These are phyloP conservation scores for Aspergillus costaricaensis DNA, from an alignment of 2,329 filamentous ascomycete species.

Conservation along the genomic window DNA sequence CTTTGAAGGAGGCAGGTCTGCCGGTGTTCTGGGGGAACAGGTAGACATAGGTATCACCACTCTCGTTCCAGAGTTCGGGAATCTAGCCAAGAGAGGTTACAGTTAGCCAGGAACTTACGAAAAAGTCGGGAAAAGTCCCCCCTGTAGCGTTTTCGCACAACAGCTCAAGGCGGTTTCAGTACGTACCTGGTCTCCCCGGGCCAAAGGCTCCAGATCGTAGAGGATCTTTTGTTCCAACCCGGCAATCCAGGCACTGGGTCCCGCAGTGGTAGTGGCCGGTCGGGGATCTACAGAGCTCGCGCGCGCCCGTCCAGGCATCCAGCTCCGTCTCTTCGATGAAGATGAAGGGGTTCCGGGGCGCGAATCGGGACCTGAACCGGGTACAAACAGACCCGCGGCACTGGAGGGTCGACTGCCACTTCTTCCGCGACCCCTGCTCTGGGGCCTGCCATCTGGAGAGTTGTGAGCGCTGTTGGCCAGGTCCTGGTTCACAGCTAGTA, in stretches of 20 bases:
- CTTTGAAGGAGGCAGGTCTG: slow-evolving; percentile 61
- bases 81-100: slow-evolving; percentile 40
- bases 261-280: slow-evolving; percentile 29
- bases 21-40: slow-evolving; percentile 60
- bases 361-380: slow-evolving; percentile 36
- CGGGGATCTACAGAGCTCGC: slow-evolving; percentile 37
- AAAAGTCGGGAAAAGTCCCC: too few relatives aligned
- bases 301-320: slow-evolving; percentile 45
- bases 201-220: slow-evolving; percentile 56
- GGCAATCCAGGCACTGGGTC: slow-evolving; percentile 58
- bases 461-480: slow-evolving; percentile 36
- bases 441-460: slow-evolving; percentile 37
- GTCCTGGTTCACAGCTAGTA: slow-evolving; percentile 41
- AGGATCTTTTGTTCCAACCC: slow-evolving; percentile 58
- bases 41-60: slow-evolving; percentile 65
- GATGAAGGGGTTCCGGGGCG: slow-evolving; percentile 38
- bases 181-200: slow-evolving; percentile 55
- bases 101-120: background rate
- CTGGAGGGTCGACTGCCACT: slow-evolving; percentile 36
- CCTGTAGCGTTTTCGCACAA: background rate
- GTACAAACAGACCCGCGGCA: slow-evolving; percentile 36
- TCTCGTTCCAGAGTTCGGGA: slow-evolving; percentile 62
- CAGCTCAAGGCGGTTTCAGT: background rate
- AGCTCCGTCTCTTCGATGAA: slow-evolving; percentile 46
- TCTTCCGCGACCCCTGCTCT: slow-evolving; percentile 41